Base-by-base conservation (phyloP, 2,329 filamentous ascomycete species). In the Acrocalymma vagum region DNA sequence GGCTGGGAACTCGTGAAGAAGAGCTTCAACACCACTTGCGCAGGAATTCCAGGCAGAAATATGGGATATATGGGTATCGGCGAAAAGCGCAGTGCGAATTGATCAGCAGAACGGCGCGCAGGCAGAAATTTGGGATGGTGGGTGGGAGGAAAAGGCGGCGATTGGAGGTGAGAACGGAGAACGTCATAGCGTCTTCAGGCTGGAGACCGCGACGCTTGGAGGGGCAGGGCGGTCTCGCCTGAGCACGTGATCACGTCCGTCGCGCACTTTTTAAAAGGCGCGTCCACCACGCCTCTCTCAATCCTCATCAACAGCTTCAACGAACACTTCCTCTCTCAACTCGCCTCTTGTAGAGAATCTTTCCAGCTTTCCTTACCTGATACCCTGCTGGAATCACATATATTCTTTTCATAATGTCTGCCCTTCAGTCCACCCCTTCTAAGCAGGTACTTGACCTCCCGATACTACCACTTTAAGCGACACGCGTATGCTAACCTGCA, bases 391-490 rank as follows among this genome's bases (percentile, higher is more conserved):
- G 24, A 47, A 38, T 31, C 23, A 25, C 31, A 41, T 42, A 48
- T 45, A 50, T 45, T 35, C 50, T 45, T 36, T 30, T 42, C 50
- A 61, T 78, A 82, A 94, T 95, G 90, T 82, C 89, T 72, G 76
- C 86, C 51, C 80, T 93, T 27, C 54, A 64, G 70, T 78, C 89
- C 66, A 88, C 85, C 60, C 85, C 85, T 51, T 88, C 85, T 42
- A 88, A 88, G 75, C 82, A 84, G 78, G 85, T 88, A 77, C 58
- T 80, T 59, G 49, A 45, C 44, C 55, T 53, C 52, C 51, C 48
- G 69, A 60, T 60, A 57, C 52, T 64, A 43, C 67, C 63, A 59
- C 61, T 69, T 60, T 8, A n/a, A 29, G 14, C 21, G 37, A 58
- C 42, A 41, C 60, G 51, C 49, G 52, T 53, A 50, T 70, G 72